Conservation (phyloP, 371 early-diverging fungal genomes). For the Blakeslea trispora region DNA sequence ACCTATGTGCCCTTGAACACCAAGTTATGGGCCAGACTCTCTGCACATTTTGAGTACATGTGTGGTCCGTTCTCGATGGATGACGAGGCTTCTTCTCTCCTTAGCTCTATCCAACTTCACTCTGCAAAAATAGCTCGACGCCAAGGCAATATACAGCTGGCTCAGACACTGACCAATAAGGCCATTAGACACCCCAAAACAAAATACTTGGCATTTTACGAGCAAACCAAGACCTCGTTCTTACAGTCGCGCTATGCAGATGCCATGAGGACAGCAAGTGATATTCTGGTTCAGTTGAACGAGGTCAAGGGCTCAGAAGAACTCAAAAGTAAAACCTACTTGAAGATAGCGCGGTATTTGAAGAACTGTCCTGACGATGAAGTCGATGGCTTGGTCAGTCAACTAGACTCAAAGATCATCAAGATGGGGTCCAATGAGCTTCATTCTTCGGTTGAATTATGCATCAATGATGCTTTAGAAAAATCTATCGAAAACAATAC, state of each 20-base stretch:
- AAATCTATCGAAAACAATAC: slow-evolving; percentile 33
- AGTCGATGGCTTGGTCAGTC: slow-evolving; percentile 4
- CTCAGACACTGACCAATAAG: slow-evolving; percentile 20
- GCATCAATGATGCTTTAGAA: slow-evolving; percentile 28
- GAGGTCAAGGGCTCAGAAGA: slow-evolving; percentile 11
- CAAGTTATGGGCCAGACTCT: slow-evolving; percentile 31
- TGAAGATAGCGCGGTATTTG: slow-evolving; percentile 30
- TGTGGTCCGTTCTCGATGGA: background rate
- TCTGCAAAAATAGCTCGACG: slow-evolving; percentile 37
- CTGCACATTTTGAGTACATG: slow-evolving; percentile 16
- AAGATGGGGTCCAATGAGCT: slow-evolving; percentile 6
- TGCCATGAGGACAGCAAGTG: slow-evolving; percentile 26
- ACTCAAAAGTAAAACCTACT: slow-evolving; percentile 30
- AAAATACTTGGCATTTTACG: slow-evolving; percentile 29
- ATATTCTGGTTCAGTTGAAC: slow-evolving; percentile 14
- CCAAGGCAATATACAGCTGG: slow-evolving; percentile 29
- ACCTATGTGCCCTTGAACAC: slow-evolving; percentile 24
- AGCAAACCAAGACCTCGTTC: slow-evolving; percentile 29
- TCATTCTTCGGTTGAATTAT: slow-evolving; percentile 34
- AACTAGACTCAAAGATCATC: slow-evolving; percentile 8
- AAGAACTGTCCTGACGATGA: slow-evolving; percentile 24
- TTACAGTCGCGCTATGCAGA: slow-evolving; percentile 12
- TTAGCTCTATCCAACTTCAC: slow-evolving; percentile 18
- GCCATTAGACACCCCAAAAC: slow-evolving; percentile 10
- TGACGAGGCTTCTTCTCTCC: background rate